Conservation (phyloP, 176 grass and related monocot genomes). For the Tuctoria greenei region DNA sequence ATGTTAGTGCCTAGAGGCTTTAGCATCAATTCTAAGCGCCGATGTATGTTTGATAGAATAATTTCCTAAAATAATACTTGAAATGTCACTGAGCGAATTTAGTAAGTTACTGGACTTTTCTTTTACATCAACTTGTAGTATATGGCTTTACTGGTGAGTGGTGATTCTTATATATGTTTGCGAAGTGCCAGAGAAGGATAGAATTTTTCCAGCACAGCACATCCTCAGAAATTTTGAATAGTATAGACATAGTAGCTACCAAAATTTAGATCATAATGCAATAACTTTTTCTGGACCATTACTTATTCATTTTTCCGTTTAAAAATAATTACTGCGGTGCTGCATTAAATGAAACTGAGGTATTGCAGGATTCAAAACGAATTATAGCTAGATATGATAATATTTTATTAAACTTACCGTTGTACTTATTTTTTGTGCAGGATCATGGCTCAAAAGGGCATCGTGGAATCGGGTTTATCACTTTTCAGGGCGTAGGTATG, state of each 20-base stretch:
- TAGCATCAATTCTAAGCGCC: not conserved
- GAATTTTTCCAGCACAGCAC: not conserved
- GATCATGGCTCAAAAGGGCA: constrained; percentile 88
- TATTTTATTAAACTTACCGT: constrained; percentile 16
- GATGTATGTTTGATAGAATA: not conserved
- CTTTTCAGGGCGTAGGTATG: constrained; percentile 76
- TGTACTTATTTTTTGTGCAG: constrained; percentile 40
- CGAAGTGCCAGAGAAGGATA: not conserved
- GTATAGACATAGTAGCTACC: not conserved
- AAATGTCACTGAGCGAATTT: not conserved
- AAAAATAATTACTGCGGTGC: not conserved
- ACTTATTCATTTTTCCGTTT: not conserved
- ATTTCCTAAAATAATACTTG: constrained; percentile 2
- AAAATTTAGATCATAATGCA: not conserved
- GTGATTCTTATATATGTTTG: not conserved
- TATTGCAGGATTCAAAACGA: not conserved
- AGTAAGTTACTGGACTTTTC: not conserved
- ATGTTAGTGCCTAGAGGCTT: not conserved
- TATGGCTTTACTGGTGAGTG: not conserved
- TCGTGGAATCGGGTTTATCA: constrained; percentile 96
- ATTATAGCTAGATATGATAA: not conserved
- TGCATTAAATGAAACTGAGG: not conserved
- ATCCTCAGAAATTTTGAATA: not conserved
- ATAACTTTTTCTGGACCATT: not conserved
- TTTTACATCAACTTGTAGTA: not conserved